phyloP scores from a whole-genome alignment of 2,329 filamentous ascomycete genomes.

The Pseudocercospora macadamiae region DNA sequence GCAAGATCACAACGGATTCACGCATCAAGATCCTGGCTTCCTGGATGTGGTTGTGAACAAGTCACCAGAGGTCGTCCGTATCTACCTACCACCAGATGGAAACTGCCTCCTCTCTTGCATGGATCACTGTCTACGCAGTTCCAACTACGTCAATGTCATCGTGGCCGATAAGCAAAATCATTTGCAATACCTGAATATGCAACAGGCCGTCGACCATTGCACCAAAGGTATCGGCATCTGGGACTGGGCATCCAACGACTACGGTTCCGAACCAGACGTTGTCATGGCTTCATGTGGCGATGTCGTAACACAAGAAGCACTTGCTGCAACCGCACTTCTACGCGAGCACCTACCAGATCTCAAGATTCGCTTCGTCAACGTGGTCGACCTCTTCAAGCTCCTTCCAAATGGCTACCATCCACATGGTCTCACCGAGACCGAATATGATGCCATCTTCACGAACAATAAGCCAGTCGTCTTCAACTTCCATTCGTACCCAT shows the following conservation, averaged over 20 bases:
- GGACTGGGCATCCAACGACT: slow-evolving; percentile 74
- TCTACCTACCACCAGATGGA: slow-evolving; percentile 78
- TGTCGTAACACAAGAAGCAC: slow-evolving; percentile 71
- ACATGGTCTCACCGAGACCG: slow-evolving; percentile 68
- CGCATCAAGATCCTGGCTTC: slow-evolving; percentile 79
- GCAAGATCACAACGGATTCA: slow-evolving; percentile 81
- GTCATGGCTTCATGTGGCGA: slow-evolving; percentile 79
- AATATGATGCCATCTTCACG: slow-evolving; percentile 73
- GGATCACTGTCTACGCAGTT: slow-evolving; percentile 73
- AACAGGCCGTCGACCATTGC: slow-evolving; percentile 73
- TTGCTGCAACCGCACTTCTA: slow-evolving; percentile 74
- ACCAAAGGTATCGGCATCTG: slow-evolving; percentile 79
- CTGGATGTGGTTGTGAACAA: slow-evolving; percentile 80
- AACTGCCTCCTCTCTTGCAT: slow-evolving; percentile 76
- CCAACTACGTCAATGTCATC: slow-evolving; percentile 80
- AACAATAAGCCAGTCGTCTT: slow-evolving; percentile 73
- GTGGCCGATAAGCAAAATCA: slow-evolving; percentile 81
- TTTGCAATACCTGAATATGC: slow-evolving; percentile 74
- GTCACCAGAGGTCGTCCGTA: slow-evolving; percentile 76
- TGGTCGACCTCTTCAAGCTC: slow-evolving; percentile 79
- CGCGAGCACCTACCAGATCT: slow-evolving; percentile 71
- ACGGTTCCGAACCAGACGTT: slow-evolving; percentile 68
- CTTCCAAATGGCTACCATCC: slow-evolving; percentile 71
- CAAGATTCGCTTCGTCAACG: slow-evolving; percentile 78
- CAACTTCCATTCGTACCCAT: slow-evolving; percentile 84